A percentile compares a stretch with the other conserved stretches of the same genome.
phyloP scores from a whole-genome alignment of 2,329 filamentous ascomycete genomes.

The Chalaropsis ovoidea region DNA sequence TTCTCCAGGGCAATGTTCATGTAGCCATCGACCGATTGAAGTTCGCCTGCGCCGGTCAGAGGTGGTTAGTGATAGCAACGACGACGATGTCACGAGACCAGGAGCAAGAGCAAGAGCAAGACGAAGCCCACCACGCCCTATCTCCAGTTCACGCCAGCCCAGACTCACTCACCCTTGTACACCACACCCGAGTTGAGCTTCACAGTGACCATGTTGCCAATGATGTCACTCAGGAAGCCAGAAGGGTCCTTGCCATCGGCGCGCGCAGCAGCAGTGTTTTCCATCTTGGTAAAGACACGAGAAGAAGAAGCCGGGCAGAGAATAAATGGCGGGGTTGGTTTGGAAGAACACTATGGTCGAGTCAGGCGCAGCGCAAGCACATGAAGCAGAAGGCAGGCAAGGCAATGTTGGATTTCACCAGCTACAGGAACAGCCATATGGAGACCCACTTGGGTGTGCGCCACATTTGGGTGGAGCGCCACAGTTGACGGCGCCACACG shows the following conservation, averaged over 20 bases:
- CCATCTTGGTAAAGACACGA: constrained; percentile 43
- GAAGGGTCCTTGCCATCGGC: constrained; percentile 83
- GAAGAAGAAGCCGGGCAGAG: not conserved
- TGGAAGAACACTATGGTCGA: not conserved
- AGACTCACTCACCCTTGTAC: constrained; percentile 66
- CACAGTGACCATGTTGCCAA: constrained; percentile 85
- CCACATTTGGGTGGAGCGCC: not conserved
- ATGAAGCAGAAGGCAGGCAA: not conserved
- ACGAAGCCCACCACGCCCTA: no score
- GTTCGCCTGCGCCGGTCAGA: constrained; percentile 53
- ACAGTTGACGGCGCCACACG: not conserved
- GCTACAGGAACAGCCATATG: not conserved
- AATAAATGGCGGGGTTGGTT: not conserved
- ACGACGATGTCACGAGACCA: not conserved
- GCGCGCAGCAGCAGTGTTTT: constrained; percentile 55
- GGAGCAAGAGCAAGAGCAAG: no score
- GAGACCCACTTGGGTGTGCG: constrained; percentile 12
- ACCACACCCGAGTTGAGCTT: constrained; percentile 98
- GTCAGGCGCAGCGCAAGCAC: not conserved
- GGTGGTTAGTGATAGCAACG: not conserved
- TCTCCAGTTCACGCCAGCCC: not conserved
- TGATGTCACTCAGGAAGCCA: constrained; percentile 86
- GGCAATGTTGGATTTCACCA: not conserved
- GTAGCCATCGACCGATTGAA: constrained; percentile 95
- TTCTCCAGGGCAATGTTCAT: constrained; percentile 99